A percentile compares a stretch with the other conserved stretches of the same genome.
Conservation (phyloP, 129 eudicot genomes). For the Flaveria trinervia region DNA sequence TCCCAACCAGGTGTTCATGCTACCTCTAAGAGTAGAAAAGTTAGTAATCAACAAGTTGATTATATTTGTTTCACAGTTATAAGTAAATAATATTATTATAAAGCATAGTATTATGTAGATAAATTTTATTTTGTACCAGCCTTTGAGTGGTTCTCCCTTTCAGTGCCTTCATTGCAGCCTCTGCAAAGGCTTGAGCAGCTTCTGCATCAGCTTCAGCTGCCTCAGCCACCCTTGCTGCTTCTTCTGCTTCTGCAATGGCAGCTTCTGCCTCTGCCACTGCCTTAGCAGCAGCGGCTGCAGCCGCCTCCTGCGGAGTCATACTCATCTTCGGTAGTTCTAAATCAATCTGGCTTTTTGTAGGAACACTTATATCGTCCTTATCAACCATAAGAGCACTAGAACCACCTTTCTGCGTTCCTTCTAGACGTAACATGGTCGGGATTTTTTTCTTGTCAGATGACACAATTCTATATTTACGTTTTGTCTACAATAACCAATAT, state of each 20-base stretch:
- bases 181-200: conserved; percentile 90
- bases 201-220: conserved; percentile 98
- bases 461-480: conserved; percentile 66
- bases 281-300: conserved; percentile 77
- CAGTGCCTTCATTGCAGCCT: conserved; percentile 84
- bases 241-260: conserved; percentile 94
- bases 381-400: conserved; percentile 38
- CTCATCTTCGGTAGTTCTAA: conserved; percentile 72
- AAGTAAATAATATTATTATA: background rate
- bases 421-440: conserved; percentile 48
- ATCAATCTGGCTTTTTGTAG: conserved; percentile 65
- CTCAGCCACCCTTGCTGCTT: conserved; percentile 91
- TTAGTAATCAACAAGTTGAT: background rate
- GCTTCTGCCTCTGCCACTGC: conserved; percentile 97
- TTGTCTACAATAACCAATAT: conserved; percentile 44
- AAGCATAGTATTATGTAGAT: background rate
- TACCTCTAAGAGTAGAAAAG: background rate
- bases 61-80: background rate
- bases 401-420: conserved; percentile 52
- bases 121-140: conserved; percentile 46
- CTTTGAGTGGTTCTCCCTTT: conserved; percentile 61
- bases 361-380: conserved; percentile 43
- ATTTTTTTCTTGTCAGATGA: conserved; percentile 58
- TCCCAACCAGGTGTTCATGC: background rate
- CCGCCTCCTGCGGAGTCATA: conserved; percentile 90